Conservation (phyloP, 2,329 filamentous ascomycete genomes). For the Cladorrhinum sp. region DNA sequence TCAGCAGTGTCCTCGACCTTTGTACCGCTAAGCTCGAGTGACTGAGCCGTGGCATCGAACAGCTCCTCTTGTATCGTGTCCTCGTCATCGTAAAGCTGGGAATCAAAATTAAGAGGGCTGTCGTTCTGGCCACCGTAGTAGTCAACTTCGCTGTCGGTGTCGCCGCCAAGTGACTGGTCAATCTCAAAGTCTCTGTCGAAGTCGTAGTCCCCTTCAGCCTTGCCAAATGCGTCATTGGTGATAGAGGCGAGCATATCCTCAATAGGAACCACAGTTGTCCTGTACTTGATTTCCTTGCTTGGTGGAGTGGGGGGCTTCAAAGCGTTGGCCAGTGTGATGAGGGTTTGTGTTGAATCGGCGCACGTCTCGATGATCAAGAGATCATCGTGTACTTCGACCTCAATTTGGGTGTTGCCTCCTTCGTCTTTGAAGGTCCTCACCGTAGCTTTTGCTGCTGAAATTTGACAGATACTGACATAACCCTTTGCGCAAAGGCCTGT, state of each 20-base stretch:
- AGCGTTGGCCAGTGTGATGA: constrained; percentile 74
- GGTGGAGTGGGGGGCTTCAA: constrained; percentile 80
- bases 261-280: constrained; percentile 80
- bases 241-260: constrained; percentile 88
- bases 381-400: constrained; percentile 80
- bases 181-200: constrained; percentile 62
- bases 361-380: constrained; percentile 90
- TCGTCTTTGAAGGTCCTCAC: constrained; percentile 58
- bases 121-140: constrained; percentile 28
- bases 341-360: constrained; percentile 92
- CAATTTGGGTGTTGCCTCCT: constrained; percentile 63
- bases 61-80: constrained; percentile 43
- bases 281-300: constrained; percentile 78
- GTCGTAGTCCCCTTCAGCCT: constrained; percentile 58
- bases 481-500: constrained; percentile 61
- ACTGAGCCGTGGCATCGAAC: constrained; percentile 44
- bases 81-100: constrained; percentile 48
- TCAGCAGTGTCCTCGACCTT: constrained; percentile 43
- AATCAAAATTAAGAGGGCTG: constrained; percentile 39
- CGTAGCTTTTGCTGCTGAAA: constrained; percentile 72
- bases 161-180: constrained; percentile 46
- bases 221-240: constrained; percentile 76
- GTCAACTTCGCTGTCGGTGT: constrained; percentile 29
- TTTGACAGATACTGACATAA: constrained; percentile 81
- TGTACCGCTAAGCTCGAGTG: constrained; percentile 40